A percentile compares a stretch with the other conserved stretches of the same genome.
phyloP scores from a whole-genome alignment of 2,329 filamentous ascomycete species.

The Biscogniauxia mediterranea region DNA sequence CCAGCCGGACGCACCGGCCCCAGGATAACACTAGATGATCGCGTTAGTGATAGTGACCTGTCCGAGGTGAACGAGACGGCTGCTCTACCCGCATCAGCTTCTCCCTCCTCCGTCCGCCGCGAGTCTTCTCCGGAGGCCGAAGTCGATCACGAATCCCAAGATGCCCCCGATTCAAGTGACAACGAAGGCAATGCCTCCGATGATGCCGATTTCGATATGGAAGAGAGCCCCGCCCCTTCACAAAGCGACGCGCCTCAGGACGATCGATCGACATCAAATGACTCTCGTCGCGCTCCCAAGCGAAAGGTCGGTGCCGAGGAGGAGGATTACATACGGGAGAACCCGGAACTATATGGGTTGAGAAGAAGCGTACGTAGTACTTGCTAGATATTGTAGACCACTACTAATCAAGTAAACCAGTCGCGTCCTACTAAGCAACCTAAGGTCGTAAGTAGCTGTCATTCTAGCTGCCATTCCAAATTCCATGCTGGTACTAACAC shows the following conservation, averaged over 20 bases:
- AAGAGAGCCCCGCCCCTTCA: constrained; percentile 52
- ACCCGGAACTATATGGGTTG: constrained; percentile 92
- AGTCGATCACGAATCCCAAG: constrained; percentile 33
- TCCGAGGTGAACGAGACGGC: constrained; percentile 67
- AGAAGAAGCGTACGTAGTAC: constrained; percentile 75
- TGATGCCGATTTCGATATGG: constrained; percentile 76
- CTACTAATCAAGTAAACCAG: constrained; percentile 40
- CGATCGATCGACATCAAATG: constrained; percentile 67
- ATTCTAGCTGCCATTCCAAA: neutral
- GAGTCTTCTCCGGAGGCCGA: constrained; percentile 35
- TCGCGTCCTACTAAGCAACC: constrained; percentile 57
- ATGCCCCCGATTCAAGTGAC: constrained; percentile 42
- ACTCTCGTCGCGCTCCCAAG: constrained; percentile 68
- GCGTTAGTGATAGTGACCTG: constrained; percentile 69
- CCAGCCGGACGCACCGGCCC: constrained; percentile 48
- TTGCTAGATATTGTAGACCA: constrained; percentile 8
- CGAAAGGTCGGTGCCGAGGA: constrained; percentile 69
- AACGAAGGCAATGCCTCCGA: constrained; percentile 56
- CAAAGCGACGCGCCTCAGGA: constrained; percentile 48
- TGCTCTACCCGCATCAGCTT: constrained; percentile 44
- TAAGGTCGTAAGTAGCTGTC: constrained; percentile 49
- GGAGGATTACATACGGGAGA: constrained; percentile 82
- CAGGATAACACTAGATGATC: constrained; percentile 37
- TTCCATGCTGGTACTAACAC: constrained; percentile 11
- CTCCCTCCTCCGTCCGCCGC: constrained; percentile 39